phyloP scores from a whole-genome alignment of 768 basidiomycete genomes.

The Kwoniella bestiolae region DNA sequence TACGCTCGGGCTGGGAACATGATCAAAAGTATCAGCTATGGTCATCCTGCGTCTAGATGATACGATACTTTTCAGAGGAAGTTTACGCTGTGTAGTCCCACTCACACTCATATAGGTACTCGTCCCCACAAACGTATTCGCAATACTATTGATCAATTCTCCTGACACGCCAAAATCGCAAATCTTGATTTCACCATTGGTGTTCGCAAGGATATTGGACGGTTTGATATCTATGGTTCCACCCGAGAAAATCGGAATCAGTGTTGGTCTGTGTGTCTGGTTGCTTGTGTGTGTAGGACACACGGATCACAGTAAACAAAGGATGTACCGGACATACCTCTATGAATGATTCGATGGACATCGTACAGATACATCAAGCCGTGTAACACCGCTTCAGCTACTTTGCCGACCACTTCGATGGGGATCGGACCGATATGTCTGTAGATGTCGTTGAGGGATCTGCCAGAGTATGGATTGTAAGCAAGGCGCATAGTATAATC shows the following conservation, averaged over 20 bases:
- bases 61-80: no score
- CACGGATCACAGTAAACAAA: not conserved
- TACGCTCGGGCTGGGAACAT: slow-evolving; percentile 82
- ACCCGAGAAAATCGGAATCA: not conserved
- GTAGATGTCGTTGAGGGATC: slow-evolving; percentile 92
- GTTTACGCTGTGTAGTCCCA: slow-evolving; percentile 14
- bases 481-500: not conserved
- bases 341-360: slow-evolving; percentile 84
- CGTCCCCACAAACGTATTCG: slow-evolving; percentile 98
- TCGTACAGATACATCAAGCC: slow-evolving; percentile 98
- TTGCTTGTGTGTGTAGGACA: not conserved
- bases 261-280: not conserved
- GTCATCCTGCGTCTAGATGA: no score
- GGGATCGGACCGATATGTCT: slow-evolving; percentile 93
- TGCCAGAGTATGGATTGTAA: not conserved
- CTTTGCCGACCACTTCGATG: slow-evolving; percentile 87
- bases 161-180: slow-evolving; percentile 99
- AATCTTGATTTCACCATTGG: slow-evolving; percentile 94
- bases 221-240: slow-evolving; percentile 96
- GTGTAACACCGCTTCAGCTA: slow-evolving; percentile 91
- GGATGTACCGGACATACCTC: slow-evolving; percentile 68
- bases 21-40: not conserved
- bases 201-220: slow-evolving; percentile 94
- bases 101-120: slow-evolving; percentile 98
- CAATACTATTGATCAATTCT: slow-evolving; percentile 97